Conservation (phyloP, 2,329 filamentous ascomycete species). For the Hypoxylon sp. region DNA sequence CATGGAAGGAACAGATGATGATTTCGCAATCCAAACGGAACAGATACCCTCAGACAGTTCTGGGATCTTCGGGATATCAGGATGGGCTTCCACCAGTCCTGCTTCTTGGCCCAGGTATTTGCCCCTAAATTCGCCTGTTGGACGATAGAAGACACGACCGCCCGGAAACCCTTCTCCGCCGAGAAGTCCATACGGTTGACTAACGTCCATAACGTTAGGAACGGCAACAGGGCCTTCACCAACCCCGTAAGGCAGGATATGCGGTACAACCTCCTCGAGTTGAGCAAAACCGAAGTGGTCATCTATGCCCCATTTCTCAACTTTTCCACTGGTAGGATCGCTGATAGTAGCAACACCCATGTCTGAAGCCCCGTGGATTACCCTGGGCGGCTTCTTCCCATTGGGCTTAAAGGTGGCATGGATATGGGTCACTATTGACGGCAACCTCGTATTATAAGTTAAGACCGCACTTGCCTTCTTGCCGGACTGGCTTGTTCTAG, state of each 20-base stretch:
- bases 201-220: slow-evolving; percentile 92
- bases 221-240: slow-evolving; percentile 82
- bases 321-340: slow-evolving; percentile 80
- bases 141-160: slow-evolving; percentile 83
- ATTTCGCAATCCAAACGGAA: slow-evolving; percentile 92
- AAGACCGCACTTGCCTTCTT: slow-evolving; percentile 80
- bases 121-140: slow-evolving; percentile 79
- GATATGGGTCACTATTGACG: slow-evolving; percentile 82
- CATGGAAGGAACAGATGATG: slow-evolving; percentile 74
- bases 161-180: slow-evolving; percentile 89
- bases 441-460: slow-evolving; percentile 87
- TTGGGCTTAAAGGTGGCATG: slow-evolving; percentile 79
- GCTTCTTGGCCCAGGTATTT: slow-evolving; percentile 77
- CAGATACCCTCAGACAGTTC: slow-evolving; percentile 78
- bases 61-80: slow-evolving; percentile 82
- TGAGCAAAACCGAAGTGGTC: slow-evolving; percentile 82
- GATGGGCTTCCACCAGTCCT: slow-evolving; percentile 70
- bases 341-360: slow-evolving; percentile 83
- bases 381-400: slow-evolving; percentile 79
- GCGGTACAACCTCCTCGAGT: slow-evolving; percentile 81
- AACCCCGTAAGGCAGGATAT: slow-evolving; percentile 80
- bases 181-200: slow-evolving; percentile 84
- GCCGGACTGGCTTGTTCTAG: slow-evolving; percentile 64
- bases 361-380: slow-evolving; percentile 86
- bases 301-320: slow-evolving; percentile 84